Evolutionary conservation across 371 early-diverging fungal species (phyloP).

Genomic region (Actinomortierella ambigua): DNA sequence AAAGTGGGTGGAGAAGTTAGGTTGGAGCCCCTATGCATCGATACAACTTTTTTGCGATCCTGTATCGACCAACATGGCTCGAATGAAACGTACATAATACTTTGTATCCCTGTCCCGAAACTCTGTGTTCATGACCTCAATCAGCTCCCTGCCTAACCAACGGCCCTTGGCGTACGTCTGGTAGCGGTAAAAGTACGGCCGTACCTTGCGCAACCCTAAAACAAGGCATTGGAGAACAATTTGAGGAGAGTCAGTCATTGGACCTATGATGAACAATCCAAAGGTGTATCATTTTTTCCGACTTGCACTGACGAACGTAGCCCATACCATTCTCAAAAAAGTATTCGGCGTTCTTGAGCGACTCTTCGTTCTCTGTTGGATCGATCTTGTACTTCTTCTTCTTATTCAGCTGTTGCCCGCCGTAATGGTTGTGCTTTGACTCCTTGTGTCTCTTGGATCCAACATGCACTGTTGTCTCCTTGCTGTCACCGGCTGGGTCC

Average conservation of each 20-base stretch:
- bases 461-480: slow-evolving; percentile 2
- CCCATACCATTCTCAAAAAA: slow-evolving; percentile 38
- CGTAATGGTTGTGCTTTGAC: slow-evolving; percentile 25
- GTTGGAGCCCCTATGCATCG: too few relatives aligned
- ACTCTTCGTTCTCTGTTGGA: slow-evolving; percentile 15
- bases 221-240: background rate
- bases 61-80: background rate
- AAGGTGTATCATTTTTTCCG: too few relatives aligned
- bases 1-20: too few relatives aligned
- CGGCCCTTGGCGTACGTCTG: slow-evolving; percentile 89
- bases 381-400: slow-evolving; percentile 34
- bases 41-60: background rate
- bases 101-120: slow-evolving; percentile 76
- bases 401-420: slow-evolving; percentile 16
- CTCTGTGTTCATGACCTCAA: slow-evolving; percentile 83
- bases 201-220: slow-evolving; percentile 71
- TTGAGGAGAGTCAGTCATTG: too few relatives aligned
- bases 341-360: slow-evolving; percentile 32
- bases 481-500: too few relatives aligned
- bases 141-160: slow-evolving; percentile 78
- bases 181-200: slow-evolving; percentile 85
- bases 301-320: too few relatives aligned
- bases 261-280: too few relatives aligned
- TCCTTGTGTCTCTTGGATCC: slow-evolving; percentile 41
- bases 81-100: slow-evolving; percentile 74